Evolutionary conservation across 108 stramenopile species (phyloP), one percentile per base, ranked within the genome.

Genomic region (Ochromonas danica): DNA sequence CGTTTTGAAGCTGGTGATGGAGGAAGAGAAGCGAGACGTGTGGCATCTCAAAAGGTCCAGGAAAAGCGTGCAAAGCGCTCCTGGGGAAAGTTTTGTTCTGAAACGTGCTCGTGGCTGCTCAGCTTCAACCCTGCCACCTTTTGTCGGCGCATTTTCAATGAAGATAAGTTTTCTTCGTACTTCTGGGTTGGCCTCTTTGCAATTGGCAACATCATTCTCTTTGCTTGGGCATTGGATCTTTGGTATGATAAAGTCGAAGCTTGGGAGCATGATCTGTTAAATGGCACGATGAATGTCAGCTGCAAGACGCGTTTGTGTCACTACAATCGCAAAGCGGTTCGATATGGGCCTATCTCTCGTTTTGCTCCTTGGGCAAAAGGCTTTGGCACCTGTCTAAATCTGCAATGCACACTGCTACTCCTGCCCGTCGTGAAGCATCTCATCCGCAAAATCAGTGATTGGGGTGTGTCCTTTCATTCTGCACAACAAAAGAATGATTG

Each of bases 321-420:
- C 1, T n/a, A 61, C 43, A 63, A 79, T 40, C 78, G 57, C 62
- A 39, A 45, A 1, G 36, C 38, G 27, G 71, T 80, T 10, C 1
- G 28, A 40, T 62, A 42, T 60, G 61, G 61, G 0, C 61, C 43
- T 22, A n/a, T 81, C 31, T 71, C 42, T 30, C 10, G 14, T 6
- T 84, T 39, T 60, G 84, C 80, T 1, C 80, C 84, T 1, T 78
- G 40, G 30, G 84, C 84, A 60, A 84, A 84, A 67, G 80, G 70
- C 10, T 84, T 57, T 62, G 84, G 84, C 3, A 65, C 36, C n/a
- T 60, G 45, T 10, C 28, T 84, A 62, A 84, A 84, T 75, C 71
- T 84, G 42, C 80, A 84, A 63, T 81, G 84, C 62, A 35, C 63
- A 63, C 39, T 84, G 43, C 39, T 84, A 30, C 61, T 84, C 10